A percentile compares a stretch with the other conserved stretches of the same genome.
Evolutionary conservation across 352 stramenopile genomes (phyloP).

Genomic region (Globisporangium cederbergense): DNA sequence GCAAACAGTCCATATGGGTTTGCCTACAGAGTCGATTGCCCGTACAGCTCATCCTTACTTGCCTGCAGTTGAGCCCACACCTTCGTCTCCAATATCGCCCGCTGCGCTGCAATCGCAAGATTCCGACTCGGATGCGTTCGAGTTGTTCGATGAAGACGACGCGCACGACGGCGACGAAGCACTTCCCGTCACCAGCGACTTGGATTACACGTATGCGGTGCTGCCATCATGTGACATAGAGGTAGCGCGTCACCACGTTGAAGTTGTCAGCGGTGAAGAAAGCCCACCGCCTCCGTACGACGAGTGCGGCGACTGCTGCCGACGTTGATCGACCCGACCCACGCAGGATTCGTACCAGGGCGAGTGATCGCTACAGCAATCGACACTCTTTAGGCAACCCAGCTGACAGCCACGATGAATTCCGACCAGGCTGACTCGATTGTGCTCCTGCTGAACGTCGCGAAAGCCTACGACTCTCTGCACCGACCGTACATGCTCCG

Average conservation of each 20-base stretch:
- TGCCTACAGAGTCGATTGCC: neutral
- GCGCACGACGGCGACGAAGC: slow-evolving; percentile 1
- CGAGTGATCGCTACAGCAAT: too few species aligned
- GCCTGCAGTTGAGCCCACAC: neutral
- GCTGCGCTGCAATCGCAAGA: neutral
- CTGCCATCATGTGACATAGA: neutral
- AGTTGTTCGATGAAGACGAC: slow-evolving; percentile 10
- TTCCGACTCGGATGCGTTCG: slow-evolving; percentile 6
- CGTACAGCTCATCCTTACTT: neutral
- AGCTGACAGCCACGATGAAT: too few species aligned
- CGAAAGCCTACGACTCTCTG: too few species aligned
- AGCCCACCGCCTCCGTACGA: neutral
- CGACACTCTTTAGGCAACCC: too few species aligned
- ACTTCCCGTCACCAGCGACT: neutral
- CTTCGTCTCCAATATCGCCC: neutral
- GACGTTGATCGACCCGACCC: too few species aligned
- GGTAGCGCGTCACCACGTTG: slow-evolving; percentile 1
- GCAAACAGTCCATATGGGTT: neutral
- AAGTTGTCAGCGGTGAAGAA: slow-evolving; percentile 1
- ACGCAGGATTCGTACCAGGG: too few species aligned
- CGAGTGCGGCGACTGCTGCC: too few species aligned
- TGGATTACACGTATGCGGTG: neutral
- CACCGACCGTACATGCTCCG: too few species aligned
- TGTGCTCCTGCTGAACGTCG: too few species aligned
- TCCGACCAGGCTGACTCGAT: too few species aligned